Percentiles rank a stretch among this genome's conserved stretches.
phyloP scores from a whole-genome alignment of 306 rosid species.

The Oemleria cerasiformis region DNA sequence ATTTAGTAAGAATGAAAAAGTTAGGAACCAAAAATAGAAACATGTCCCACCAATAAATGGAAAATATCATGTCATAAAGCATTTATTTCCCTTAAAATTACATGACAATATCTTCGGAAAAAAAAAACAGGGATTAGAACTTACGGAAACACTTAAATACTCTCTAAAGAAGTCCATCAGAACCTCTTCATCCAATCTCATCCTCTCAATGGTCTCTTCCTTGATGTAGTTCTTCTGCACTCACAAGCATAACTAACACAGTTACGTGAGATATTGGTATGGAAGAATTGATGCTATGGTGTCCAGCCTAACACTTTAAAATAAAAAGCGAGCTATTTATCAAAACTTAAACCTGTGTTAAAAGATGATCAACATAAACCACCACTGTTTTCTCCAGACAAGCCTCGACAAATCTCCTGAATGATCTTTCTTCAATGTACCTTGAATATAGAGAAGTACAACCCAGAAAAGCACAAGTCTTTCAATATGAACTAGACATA shows the following conservation, averaged over 20 bases:
- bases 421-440: constrained; percentile 97
- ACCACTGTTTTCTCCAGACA: constrained; percentile 92
- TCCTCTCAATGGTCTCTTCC: constrained; percentile 93
- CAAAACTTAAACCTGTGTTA: constrained; percentile 62
- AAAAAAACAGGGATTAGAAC: constrained; percentile 27
- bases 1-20: constrained; percentile 27
- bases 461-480: constrained; percentile 2
- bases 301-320: constrained; percentile 9
- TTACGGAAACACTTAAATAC: constrained; percentile 80
- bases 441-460: constrained; percentile 39
- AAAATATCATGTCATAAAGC: background rate
- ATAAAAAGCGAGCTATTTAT: background rate
- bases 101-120: background rate
- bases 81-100: background rate
- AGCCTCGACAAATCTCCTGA: constrained; percentile 97
- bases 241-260: constrained; percentile 23
- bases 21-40: constrained; percentile 3
- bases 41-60: background rate
- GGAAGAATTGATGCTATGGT: background rate
- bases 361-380: constrained; percentile 85
- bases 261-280: constrained; percentile 18
- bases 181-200: constrained; percentile 96
- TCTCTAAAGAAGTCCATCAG: constrained; percentile 96
- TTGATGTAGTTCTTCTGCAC: constrained; percentile 79
- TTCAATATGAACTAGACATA: background rate